Percentiles rank a stretch among this genome's conserved stretches.
Conservation (phyloP, 2,329 filamentous ascomycete genomes). For the Fusarium illudens region DNA sequence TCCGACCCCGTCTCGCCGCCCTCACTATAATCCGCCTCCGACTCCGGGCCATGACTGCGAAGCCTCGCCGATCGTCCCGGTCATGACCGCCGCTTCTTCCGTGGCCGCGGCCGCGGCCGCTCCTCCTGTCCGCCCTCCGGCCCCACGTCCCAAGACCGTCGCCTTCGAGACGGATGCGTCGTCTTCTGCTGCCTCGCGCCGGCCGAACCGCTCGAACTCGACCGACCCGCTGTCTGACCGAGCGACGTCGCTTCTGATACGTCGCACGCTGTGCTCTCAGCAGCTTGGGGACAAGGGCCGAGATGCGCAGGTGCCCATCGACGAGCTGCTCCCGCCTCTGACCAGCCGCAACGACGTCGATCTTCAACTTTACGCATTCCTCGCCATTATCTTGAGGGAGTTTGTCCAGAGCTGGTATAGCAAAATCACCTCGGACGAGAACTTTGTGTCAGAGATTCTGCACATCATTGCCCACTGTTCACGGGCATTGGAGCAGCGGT, state of each 20-base stretch:
- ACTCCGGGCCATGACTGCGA: constrained; percentile 41
- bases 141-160: constrained; percentile 37
- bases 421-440: constrained; percentile 89
- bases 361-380: constrained; percentile 88
- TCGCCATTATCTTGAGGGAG: constrained; percentile 88
- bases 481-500: constrained; percentile 83
- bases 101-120: constrained; percentile 32
- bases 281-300: constrained; percentile 66
- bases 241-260: constrained; percentile 82
- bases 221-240: constrained; percentile 74
- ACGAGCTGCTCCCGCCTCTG: constrained; percentile 86
- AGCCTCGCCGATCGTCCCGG: constrained; percentile 28
- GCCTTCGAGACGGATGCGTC: constrained; percentile 37
- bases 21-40: background rate
- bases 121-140: constrained; percentile 32
- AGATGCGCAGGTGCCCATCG: constrained; percentile 64
- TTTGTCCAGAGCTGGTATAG: constrained; percentile 94
- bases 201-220: constrained; percentile 46
- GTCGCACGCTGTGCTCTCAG: constrained; percentile 83
- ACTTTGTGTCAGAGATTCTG: constrained; percentile 86
- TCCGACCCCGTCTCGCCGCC: background rate
- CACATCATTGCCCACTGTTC: constrained; percentile 94
- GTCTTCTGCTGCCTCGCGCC: constrained; percentile 43
- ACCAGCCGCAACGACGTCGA: constrained; percentile 96
- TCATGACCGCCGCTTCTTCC: constrained; percentile 42